A percentile compares a stretch with the other conserved stretches of the same genome.
Evolutionary conservation across 371 early-diverging fungal species (phyloP).

Genomic region (Syncephalis plumigaleata): DNA sequence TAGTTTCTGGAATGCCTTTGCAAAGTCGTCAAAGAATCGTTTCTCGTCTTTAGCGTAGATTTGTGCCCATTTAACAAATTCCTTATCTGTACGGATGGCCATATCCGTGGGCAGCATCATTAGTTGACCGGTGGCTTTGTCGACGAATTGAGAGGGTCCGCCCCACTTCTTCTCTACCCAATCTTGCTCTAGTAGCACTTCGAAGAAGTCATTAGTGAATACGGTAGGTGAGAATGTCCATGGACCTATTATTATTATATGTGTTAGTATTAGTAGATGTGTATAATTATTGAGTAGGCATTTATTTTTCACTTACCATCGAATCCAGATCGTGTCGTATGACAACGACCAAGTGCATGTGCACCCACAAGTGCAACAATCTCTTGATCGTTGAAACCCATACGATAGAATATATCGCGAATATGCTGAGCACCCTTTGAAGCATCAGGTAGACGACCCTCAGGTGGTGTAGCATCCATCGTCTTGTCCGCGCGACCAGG

Average conservation of each 20-base stretch:
- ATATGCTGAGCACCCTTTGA: conserved; percentile 50
- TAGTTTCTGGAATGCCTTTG: conserved; percentile 64
- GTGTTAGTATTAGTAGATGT: too few species aligned
- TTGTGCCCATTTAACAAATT: conserved; percentile 61
- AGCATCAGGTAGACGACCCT: conserved; percentile 89
- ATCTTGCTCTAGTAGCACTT: conserved; percentile 49
- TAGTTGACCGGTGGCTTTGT: conserved; percentile 38
- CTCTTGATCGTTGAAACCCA: conserved; percentile 94
- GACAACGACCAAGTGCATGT: conserved; percentile 92
- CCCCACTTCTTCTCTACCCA: conserved; percentile 70
- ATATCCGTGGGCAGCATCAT: conserved; percentile 80
- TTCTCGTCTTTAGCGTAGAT: conserved; percentile 67
- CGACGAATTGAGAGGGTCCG: conserved; percentile 76
- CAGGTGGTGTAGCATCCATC: conserved; percentile 42
- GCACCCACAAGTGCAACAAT: conserved; percentile 86
- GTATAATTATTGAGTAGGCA: too few species aligned
- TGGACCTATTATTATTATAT: conserved; percentile 24
- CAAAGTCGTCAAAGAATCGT: conserved; percentile 71
- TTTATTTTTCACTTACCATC: conserved; percentile 11
- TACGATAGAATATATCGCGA: conserved; percentile 76
- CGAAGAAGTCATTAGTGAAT: conserved; percentile 81
- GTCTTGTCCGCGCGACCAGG: conserved; percentile 62
- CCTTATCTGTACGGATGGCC: conserved; percentile 38
- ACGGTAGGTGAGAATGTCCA: conserved; percentile 79
- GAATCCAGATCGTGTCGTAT: conserved; percentile 73